Percentiles rank a stretch among this genome's conserved stretches.
Evolutionary conservation across 495 filamentous ascomycete genomes (phyloP).

Genomic region (Choiromyces venosus): DNA sequence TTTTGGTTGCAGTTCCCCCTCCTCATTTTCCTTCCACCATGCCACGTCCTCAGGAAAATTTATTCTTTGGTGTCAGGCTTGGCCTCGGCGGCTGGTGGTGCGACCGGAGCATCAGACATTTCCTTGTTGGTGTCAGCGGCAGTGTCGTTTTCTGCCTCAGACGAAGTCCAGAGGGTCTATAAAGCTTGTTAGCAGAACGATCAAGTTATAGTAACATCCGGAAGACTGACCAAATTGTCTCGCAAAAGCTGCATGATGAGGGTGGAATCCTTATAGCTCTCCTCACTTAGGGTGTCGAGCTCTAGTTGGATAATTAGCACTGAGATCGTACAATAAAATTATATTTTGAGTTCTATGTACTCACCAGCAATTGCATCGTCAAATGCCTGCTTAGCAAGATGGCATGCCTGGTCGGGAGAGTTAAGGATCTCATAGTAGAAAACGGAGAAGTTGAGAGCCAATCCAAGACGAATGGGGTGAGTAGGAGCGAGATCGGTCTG

Average conservation of each 20-base stretch:
- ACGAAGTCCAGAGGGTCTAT: conserved; percentile 98
- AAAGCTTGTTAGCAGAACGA: conserved; percentile 37
- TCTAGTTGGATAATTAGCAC: conserved; percentile 52
- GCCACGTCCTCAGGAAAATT: conserved; percentile 3
- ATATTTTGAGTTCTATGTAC: conserved; percentile 34
- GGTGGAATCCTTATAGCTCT: conserved; percentile 99
- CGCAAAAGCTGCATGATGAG: conserved; percentile 99
- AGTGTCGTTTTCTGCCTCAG: conserved; percentile 80
- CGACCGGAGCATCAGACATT: conserved; percentile 48
- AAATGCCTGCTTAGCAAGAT: conserved; percentile 98
- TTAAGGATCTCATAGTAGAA: conserved; percentile 99
- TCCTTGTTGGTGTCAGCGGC: conserved; percentile 58
- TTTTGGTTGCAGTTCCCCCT: conserved; percentile 20
- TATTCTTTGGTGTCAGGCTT: conserved; percentile 48
- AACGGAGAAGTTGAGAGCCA: conserved; percentile 99
- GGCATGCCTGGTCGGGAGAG: conserved; percentile 96
- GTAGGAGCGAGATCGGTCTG: conserved; percentile 97
- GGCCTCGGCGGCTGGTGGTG: conserved; percentile 56
- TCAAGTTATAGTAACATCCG: conserved; percentile 17
- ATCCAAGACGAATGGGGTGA: conserved; percentile 96
- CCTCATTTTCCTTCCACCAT: conserved; percentile 10
- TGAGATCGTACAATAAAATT: not conserved
- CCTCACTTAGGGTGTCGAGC: conserved; percentile 96
- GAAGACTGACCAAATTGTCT: conserved; percentile 83
- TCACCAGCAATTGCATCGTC: conserved; percentile 97